These are phyloP conservation scores for Tylopilus rubrobrunneus DNA, from an alignment of 768 basidiomycete genomes.

Conservation along the genomic window DNA sequence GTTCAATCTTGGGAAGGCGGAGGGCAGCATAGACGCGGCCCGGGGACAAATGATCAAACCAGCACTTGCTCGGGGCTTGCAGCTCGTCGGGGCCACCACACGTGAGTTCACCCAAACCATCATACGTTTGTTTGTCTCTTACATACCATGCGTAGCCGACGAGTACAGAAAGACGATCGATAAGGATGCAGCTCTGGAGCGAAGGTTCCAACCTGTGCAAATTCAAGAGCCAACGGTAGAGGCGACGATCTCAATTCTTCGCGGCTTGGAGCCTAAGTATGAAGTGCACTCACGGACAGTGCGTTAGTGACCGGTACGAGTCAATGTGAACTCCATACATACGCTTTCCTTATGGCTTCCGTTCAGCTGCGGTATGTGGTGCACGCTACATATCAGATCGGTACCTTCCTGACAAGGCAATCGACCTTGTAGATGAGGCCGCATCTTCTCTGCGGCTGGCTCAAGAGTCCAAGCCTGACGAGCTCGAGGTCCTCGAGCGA, in stretches of 20 bases:
- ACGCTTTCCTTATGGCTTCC: not conserved
- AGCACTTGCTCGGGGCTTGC: conserved; percentile 80
- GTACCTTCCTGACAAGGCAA: conserved; percentile 87
- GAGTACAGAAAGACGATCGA: conserved; percentile 90
- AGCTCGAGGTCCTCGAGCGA: conserved; percentile 76
- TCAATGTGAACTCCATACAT: not conserved
- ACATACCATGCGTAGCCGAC: conserved; percentile 43
- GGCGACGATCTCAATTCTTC: conserved; percentile 80
- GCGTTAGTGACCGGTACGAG: conserved; percentile 77
- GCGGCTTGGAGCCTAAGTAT: conserved; percentile 79
- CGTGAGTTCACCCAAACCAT: conserved; percentile 41
- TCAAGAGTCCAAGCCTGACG: conserved; percentile 85
- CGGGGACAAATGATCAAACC: conserved; percentile 89
- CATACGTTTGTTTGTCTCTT: not conserved
- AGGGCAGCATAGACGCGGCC: conserved; percentile 82
- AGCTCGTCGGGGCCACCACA: conserved; percentile 89
- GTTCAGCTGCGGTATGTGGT: conserved; percentile 72
- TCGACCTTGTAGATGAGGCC: conserved; percentile 92
- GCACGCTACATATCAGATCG: conserved; percentile 85
- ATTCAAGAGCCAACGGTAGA: conserved; percentile 89
- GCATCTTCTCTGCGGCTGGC: conserved; percentile 82
- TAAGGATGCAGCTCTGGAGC: conserved; percentile 87
- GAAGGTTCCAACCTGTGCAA: conserved; percentile 84
- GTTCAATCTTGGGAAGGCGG: conserved; percentile 86
- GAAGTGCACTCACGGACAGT: conserved; percentile 86